Percentiles rank a stretch among this genome's conserved stretches.
Evolutionary conservation across 23 red algal species (phyloP).

Genomic region (Gracilaria vermiculophylla): DNA sequence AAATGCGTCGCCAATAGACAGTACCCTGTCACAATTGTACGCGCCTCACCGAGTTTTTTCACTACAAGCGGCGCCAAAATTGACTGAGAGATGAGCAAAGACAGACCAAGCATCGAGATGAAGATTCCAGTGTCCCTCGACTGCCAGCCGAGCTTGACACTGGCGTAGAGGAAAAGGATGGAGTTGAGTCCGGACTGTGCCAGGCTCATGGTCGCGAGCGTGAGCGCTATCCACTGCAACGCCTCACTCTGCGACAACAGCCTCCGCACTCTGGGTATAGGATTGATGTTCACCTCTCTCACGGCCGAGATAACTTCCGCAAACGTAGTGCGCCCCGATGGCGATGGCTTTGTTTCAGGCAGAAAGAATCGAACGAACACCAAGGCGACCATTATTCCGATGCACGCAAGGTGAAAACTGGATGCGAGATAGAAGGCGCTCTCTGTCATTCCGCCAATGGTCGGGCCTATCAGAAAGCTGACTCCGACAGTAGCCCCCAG

Average conservation of each 20-base stretch:
- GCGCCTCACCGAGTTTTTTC: constrained; percentile 18
- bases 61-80: constrained; percentile 48
- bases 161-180: constrained; percentile 66
- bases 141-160: constrained; percentile 65
- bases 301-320: not conserved
- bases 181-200: constrained; percentile 60
- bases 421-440: constrained; percentile 24
- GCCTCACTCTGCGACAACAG: constrained; percentile 29
- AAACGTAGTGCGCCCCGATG: not conserved
- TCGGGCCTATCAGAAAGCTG: constrained; percentile 59
- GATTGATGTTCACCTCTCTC: constrained; percentile 32
- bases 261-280: constrained; percentile 43
- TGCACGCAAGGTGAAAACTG: constrained; percentile 39
- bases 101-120: constrained; percentile 49
- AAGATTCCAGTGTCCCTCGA: constrained; percentile 62
- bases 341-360: constrained; percentile 48
- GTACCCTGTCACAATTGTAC: constrained; percentile 43
- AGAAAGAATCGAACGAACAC: constrained; percentile 41
- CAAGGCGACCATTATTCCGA: constrained; percentile 3
- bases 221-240: constrained; percentile 46
- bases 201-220: not conserved
- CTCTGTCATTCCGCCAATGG: constrained; percentile 51
- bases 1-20: constrained; percentile 7
- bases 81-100: constrained; percentile 59
- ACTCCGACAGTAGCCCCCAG: constrained; percentile 49